A percentile compares a stretch with the other conserved stretches of the same genome.
Conservation (phyloP, 148 eudicot genomes). For the Diospyros kaki region DNA sequence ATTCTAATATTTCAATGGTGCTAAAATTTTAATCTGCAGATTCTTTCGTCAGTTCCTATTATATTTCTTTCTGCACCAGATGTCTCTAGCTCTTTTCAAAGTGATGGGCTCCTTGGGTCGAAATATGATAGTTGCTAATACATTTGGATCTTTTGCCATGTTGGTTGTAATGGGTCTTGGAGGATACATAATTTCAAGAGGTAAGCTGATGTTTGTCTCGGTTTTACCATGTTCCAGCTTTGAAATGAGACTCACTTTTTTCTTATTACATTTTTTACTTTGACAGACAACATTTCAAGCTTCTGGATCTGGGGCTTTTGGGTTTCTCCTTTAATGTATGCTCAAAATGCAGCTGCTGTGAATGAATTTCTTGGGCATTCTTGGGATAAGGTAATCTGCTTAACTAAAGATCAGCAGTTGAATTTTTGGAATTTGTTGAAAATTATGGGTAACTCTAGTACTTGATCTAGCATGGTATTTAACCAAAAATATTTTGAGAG, state of each 20-base stretch:
- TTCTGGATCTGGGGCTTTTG: conserved; percentile 99
- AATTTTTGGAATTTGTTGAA: not conserved
- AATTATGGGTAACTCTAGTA: not conserved
- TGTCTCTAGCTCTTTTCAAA: conserved; percentile 85
- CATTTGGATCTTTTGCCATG: conserved; percentile 99
- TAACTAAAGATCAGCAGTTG: not conserved
- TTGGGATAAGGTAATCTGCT: conserved; percentile 76
- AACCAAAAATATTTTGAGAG: not conserved
- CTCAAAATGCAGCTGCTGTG: conserved; percentile 85
- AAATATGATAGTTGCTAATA: conserved; percentile 94
- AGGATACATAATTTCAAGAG: conserved; percentile 87
- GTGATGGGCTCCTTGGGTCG: conserved; percentile 96
- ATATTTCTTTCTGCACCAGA: conserved; percentile 86
- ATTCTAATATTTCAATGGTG: not conserved
- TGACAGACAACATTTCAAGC: conserved; percentile 73
- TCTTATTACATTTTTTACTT: conserved; percentile 1
- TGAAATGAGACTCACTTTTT: not conserved
- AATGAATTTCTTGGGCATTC: conserved; percentile 96
- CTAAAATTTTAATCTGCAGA: conserved; percentile 37
- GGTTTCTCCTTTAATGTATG: conserved; percentile 96
- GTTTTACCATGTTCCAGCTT: not conserved
- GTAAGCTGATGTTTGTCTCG: conserved; percentile 24
- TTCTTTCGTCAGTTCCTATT: conserved; percentile 76
- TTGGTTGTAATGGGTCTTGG: conserved; percentile 99
- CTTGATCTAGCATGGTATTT: not conserved